phyloP scores from a whole-genome alignment of 2,329 filamentous ascomycete genomes.

The Monilinia fructicola region DNA sequence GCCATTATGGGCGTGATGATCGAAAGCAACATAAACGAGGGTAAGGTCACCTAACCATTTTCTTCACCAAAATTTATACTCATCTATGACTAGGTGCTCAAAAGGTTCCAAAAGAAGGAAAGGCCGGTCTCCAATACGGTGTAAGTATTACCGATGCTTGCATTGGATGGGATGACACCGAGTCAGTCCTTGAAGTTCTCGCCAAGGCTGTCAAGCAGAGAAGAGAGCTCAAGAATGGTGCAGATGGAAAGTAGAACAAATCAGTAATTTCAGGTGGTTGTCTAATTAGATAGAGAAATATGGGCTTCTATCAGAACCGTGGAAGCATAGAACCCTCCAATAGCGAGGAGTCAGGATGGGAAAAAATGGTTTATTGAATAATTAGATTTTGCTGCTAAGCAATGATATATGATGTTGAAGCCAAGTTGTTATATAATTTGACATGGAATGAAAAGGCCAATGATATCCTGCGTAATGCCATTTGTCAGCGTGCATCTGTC shows the following conservation, averaged over 20 bases:
- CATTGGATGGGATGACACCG: constrained; percentile 91
- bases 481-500: constrained; percentile 7
- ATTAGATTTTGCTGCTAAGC: not conserved
- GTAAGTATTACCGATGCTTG: constrained; percentile 98
- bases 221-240: constrained; percentile 48
- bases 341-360: constrained; percentile 16
- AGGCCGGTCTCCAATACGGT: constrained; percentile 82
- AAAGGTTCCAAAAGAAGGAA: constrained; percentile 86
- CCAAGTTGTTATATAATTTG: not conserved
- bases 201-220: constrained; percentile 78
- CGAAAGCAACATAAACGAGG: constrained; percentile 95
- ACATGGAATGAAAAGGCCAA: not conserved
- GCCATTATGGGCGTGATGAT: constrained; percentile 98
- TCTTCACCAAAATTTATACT: constrained; percentile 5
- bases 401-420: not conserved
- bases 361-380: constrained; percentile 9
- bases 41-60: constrained; percentile 44
- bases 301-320: not conserved
- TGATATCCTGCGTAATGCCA: not conserved
- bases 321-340: not conserved
- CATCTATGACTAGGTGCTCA: constrained; percentile 65
- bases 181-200: constrained; percentile 71
- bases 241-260: constrained; percentile 24
- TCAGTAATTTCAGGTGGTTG: too few relatives aligned
- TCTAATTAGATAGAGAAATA: not conserved